Conservation (phyloP, 768 basidiomycete species). For the Lactarius hengduanensis region DNA sequence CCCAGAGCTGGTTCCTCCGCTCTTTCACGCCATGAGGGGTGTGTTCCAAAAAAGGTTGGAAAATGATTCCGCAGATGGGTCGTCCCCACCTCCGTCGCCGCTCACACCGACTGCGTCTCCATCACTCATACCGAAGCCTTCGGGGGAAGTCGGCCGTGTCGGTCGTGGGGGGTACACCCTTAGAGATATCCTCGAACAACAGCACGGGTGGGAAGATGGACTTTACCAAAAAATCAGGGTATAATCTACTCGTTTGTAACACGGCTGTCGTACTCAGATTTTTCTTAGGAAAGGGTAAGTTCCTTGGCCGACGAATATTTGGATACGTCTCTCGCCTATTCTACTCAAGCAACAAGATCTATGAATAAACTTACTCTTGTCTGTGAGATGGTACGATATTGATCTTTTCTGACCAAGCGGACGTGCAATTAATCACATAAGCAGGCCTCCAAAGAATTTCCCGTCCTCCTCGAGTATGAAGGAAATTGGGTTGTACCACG, state of each 20-base stretch:
- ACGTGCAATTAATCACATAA: too few relatives aligned
- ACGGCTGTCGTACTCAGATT: background rate
- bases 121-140: conserved; percentile 4
- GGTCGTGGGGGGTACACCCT: background rate
- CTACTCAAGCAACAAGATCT: background rate
- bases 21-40: background rate
- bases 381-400: background rate
- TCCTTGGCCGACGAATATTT: background rate
- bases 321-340: conserved; percentile 1
- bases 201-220: conserved; percentile 8
- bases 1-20: background rate
- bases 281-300: background rate
- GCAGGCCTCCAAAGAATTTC: too few relatives aligned
- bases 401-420: too few relatives aligned
- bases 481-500: too few relatives aligned
- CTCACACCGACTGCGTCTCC: background rate
- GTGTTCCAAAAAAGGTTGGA: background rate
- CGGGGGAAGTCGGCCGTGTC: background rate
- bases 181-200: background rate
- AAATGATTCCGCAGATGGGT: background rate
- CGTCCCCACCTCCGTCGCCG: background rate
- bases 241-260: background rate
- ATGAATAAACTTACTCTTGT: background rate
- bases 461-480: too few relatives aligned
- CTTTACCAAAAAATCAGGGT: background rate